Percentiles rank a stretch among this genome's conserved stretches.
Evolutionary conservation across 495 filamentous ascomycete genomes (phyloP).

Genomic region (Podospora conica): DNA sequence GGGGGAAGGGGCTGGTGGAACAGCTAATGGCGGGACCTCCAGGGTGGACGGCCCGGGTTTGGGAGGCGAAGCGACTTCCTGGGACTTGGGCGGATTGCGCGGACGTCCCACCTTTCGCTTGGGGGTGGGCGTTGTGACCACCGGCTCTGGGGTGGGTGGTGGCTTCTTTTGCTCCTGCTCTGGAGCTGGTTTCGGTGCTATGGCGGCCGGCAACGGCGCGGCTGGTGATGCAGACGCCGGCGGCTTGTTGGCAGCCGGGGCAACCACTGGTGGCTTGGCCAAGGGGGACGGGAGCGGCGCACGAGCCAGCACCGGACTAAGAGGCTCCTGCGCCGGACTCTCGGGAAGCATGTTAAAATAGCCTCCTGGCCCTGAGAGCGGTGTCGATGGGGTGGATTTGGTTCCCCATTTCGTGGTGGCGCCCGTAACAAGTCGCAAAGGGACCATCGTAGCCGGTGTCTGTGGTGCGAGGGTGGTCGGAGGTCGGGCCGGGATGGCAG

Average conservation of each 20-base stretch:
- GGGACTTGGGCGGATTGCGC: slow-evolving; percentile 2
- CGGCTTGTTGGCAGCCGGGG: not conserved
- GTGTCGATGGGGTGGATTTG: slow-evolving; percentile 42
- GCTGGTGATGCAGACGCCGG: not conserved
- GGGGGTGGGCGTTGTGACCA: slow-evolving; percentile 1
- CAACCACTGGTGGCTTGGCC: not conserved
- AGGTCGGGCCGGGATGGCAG: slow-evolving; percentile 16
- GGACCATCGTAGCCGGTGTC: slow-evolving; percentile 13
- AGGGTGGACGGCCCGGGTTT: slow-evolving; percentile 21
- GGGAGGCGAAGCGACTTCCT: slow-evolving; percentile 17
- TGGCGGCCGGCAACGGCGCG: not conserved
- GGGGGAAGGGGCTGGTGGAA: not conserved
- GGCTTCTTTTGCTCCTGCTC: not conserved
- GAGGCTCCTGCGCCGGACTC: slow-evolving; percentile 40
- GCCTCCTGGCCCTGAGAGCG: slow-evolving; percentile 19
- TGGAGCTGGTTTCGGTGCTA: not conserved
- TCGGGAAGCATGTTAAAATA: slow-evolving; percentile 24
- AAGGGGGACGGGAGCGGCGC: not conserved
- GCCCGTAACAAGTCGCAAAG: slow-evolving; percentile 21
- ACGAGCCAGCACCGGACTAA: slow-evolving; percentile 34
- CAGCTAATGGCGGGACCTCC: not conserved
- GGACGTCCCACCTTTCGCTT: slow-evolving; percentile 14
- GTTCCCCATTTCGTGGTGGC: slow-evolving; percentile 46
- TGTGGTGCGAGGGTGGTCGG: slow-evolving; percentile 16
- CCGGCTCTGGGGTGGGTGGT: not conserved